phyloP scores from a whole-genome alignment of 306 rosid species.

The Mucuna pruriens region DNA sequence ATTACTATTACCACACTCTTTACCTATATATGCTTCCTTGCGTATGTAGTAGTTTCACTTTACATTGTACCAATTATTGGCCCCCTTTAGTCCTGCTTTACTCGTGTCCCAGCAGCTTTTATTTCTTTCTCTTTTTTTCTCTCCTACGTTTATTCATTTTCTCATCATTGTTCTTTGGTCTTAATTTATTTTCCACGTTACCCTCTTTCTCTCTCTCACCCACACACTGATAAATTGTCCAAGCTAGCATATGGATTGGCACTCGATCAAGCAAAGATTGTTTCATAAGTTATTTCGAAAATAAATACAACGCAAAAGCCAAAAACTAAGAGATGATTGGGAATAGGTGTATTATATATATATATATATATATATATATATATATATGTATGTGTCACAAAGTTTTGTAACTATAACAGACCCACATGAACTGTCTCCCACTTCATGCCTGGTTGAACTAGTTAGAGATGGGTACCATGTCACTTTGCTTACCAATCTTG shows the following conservation, averaged over 20 bases:
- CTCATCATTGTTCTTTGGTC: not conserved
- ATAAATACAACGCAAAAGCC: not conserved
- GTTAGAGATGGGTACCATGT: slow-evolving; percentile 70
- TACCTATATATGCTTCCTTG: slow-evolving; percentile 44
- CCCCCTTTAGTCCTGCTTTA: slow-evolving; percentile 34
- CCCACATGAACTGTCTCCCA: slow-evolving; percentile 93
- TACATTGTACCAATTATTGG: slow-evolving; percentile 56
- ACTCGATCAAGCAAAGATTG: slow-evolving; percentile 48
- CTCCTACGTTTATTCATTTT: slow-evolving; percentile 2
- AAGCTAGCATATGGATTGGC: not conserved
- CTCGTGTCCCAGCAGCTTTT: slow-evolving; percentile 26
- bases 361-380: too few species aligned
- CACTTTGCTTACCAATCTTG: slow-evolving; percentile 63
- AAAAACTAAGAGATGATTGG: slow-evolving; percentile 48
- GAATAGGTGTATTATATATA: slow-evolving; percentile 31
- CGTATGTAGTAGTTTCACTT: slow-evolving; percentile 37
- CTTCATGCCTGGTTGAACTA: slow-evolving; percentile 56
- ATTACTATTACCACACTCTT: slow-evolving; percentile 45
- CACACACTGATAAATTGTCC: not conserved
- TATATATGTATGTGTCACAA: slow-evolving; percentile 41
- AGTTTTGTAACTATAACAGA: slow-evolving; percentile 39
- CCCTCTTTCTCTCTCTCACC: not conserved
- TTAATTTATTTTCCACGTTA: slow-evolving; percentile 15
- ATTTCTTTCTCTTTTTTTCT: not conserved
- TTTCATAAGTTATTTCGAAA: slow-evolving; percentile 34